Conservation (phyloP, 1,284 basidiomycete species). For the Ceratobasidium theobromae region DNA sequence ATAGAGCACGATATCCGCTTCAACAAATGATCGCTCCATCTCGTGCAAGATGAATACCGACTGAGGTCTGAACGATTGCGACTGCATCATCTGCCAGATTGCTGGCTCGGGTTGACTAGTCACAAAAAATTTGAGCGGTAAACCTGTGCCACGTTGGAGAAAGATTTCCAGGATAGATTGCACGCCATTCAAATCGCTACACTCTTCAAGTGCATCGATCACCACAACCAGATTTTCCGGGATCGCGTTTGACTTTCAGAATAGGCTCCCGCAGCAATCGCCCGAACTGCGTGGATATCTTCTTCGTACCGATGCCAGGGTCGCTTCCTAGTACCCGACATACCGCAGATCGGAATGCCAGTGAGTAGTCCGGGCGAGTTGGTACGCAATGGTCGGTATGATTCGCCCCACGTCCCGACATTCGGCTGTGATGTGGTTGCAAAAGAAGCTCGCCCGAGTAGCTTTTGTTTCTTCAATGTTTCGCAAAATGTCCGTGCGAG, state of each 20-base stretch:
- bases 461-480: too few relatives aligned
- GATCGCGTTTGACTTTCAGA: background rate
- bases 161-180: too few relatives aligned
- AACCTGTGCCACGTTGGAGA: too few relatives aligned
- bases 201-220: slow-evolving; percentile 32
- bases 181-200: too few relatives aligned
- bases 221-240: too few relatives aligned
- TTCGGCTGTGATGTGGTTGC: too few relatives aligned
- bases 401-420: background rate
- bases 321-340: background rate
- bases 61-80: background rate
- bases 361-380: background rate
- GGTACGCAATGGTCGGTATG: slow-evolving; percentile 1
- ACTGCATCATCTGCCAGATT: background rate
- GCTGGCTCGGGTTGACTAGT: background rate
- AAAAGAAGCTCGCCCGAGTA: too few relatives aligned
- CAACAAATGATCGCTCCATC: background rate
- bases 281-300: background rate
- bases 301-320: background rate
- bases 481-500: too few relatives aligned
- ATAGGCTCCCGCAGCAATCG: background rate
- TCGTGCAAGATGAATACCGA: too few relatives aligned
- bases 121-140: too few relatives aligned
- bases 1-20: background rate
- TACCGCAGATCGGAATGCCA: background rate